Evolutionary conservation across 306 rosid species (phyloP).

Genomic region (Malus sieversii): DNA sequence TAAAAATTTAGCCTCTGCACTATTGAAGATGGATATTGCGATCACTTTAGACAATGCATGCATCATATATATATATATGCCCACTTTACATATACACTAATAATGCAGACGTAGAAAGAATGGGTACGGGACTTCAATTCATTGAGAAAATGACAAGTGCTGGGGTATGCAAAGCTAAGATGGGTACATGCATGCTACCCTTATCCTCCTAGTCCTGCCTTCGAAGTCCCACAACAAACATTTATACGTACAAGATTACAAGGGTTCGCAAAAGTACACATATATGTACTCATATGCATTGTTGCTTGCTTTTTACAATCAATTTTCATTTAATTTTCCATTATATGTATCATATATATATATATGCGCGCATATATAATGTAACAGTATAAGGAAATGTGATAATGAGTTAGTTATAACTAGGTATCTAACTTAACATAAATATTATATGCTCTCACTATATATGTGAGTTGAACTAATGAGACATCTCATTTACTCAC

Average conservation of each 20-base stretch:
- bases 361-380: background rate
- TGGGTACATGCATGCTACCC: background rate
- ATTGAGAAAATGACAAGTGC: background rate
- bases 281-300: background rate
- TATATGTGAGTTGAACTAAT: too few species aligned
- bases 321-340: background rate
- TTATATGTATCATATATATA: background rate
- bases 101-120: background rate
- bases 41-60: background rate
- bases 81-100: background rate
- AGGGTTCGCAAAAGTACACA: constrained; percentile 8
- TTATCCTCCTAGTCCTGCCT: background rate
- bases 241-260: background rate
- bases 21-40: too few species aligned
- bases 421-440: too few species aligned
- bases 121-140: background rate
- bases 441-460: too few species aligned
- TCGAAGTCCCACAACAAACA: background rate
- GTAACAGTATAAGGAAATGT: too few species aligned
- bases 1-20: too few species aligned
- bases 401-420: too few species aligned
- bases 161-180: background rate
- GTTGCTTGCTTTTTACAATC: background rate
- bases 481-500: too few species aligned
- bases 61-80: background rate